Base-by-base conservation (phyloP, 345 rosid genomes). In the Orychophragmus violaceus region DNA sequence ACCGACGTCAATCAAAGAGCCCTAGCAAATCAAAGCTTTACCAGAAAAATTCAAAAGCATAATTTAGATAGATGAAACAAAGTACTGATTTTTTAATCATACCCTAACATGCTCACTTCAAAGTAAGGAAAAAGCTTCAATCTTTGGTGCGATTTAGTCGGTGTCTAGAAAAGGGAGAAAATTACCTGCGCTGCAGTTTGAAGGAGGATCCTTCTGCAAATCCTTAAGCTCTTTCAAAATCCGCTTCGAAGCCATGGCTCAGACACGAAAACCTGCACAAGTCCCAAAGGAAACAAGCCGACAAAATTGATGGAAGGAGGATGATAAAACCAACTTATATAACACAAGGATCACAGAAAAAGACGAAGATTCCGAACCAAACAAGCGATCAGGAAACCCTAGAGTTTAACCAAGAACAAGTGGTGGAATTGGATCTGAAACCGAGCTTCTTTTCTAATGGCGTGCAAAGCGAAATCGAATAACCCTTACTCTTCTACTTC, bases 101-200 rank as follows among this genome's bases (percentile, higher is more conserved):
- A 44, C 23, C 24, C 24, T 12, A 23, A 42, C 18, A n/a, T 2
- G 44, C 3, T 37, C n/a, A 1, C 8, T 5, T 39, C 45, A 39
- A 39, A 39, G 17, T 3, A 44, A 8, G 17, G 50, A 18, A 7
- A 8, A 14, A 16, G 21, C 8, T 23, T 50, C 9, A 5, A 45
- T 3, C 14, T 21, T 48, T 41, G 14, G 28, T 1, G 42, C 6
- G 44, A 14, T n/a, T n/a, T 5, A 37, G 16, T 37, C 42, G 16
- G 42, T 13, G 39, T n/a, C 39, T 33, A 16, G 22, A 42, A 7
- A 42, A 12, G 21, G n/a, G 37, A 33, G n/a, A 10, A 35, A 11
- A 11, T 35, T 36, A 82, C 85, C 85, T 36, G 85, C 82, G 70
- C 85, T 80, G 69, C 84, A 80, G 28, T 82, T 78, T 5, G 82